These are phyloP conservation scores for Aplosporella prunicola DNA, from an alignment of 2,329 filamentous ascomycete genomes.

Conservation along the genomic window DNA sequence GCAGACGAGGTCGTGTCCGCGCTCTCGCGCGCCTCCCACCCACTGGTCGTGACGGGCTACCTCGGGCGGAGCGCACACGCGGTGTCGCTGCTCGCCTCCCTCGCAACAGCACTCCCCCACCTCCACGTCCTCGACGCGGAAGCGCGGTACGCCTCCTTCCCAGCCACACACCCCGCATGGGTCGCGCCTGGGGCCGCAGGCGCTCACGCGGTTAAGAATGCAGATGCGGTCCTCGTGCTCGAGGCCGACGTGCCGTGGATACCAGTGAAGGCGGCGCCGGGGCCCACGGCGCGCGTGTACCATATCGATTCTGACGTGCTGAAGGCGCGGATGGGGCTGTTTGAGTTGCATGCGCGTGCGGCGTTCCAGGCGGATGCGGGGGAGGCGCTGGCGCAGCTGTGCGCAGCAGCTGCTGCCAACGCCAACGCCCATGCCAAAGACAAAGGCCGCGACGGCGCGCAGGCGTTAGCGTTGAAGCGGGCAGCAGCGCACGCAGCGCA, in stretches of 20 bases:
- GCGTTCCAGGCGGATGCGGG: conserved; percentile 59
- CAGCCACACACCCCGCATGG: conserved; percentile 15
- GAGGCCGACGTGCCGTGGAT: conserved; percentile 20
- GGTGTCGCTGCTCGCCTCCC: conserved; percentile 12
- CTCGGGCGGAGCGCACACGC: conserved; percentile 13
- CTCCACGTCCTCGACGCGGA: conserved; percentile 15
- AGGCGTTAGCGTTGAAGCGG: no score
- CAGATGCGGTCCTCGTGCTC: conserved; percentile 15
- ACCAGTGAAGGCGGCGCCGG: conserved; percentile 27
- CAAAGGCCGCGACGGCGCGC: no score
- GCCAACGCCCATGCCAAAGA: no score
- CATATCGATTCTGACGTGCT: conserved; percentile 58
- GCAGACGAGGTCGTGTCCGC: conserved; percentile 11
- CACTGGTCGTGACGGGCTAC: conserved; percentile 18
- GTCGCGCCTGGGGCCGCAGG: conserved; percentile 13
- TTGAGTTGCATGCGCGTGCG: conserved; percentile 57
- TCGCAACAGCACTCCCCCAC: conserved; percentile 14
- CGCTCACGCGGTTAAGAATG: conserved; percentile 14
- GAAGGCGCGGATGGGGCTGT: conserved; percentile 64
- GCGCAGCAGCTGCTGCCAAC: no score
- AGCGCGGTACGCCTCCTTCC: conserved; percentile 17
- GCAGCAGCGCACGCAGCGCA: no score
- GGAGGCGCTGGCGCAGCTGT: conserved; percentile 33
- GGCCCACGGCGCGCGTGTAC: conserved; percentile 45
- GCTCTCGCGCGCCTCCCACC: conserved; percentile 13